Percentiles rank a stretch among this genome's conserved stretches.
Evolutionary conservation across 148 eudicot species (phyloP).

Genomic region (Rhododendron simsii): DNA sequence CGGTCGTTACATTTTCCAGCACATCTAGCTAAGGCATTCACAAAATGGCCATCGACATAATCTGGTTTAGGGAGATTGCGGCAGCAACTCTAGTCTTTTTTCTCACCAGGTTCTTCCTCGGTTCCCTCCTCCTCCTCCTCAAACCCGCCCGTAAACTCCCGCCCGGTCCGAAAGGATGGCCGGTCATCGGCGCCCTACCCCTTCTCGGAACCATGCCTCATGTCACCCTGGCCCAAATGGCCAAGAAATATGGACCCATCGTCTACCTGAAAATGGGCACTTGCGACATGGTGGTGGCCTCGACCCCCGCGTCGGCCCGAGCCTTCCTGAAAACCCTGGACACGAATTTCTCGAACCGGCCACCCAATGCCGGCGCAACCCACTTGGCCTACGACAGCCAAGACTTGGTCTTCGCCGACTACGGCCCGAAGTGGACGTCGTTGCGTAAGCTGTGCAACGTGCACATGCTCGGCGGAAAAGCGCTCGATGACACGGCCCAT

Average conservation of each 20-base stretch:
- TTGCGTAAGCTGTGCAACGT: slow-evolving; percentile 20
- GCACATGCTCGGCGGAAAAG: slow-evolving; percentile 30
- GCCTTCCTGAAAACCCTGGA: slow-evolving; percentile 27
- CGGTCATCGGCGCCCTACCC: slow-evolving; percentile 26
- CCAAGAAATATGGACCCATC: slow-evolving; percentile 28
- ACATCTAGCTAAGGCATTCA: neutral
- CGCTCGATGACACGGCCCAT: slow-evolving; percentile 13
- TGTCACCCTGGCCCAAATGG: slow-evolving; percentile 23
- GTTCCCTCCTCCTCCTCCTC: neutral
- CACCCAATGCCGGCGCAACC: slow-evolving; percentile 19
- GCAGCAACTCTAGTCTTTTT: neutral
- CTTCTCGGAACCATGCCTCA: slow-evolving; percentile 31
- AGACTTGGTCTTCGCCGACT: slow-evolving; percentile 22
- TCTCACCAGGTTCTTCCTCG: neutral
- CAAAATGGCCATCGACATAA: slow-evolving; percentile 10
- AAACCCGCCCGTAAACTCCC: slow-evolving; percentile 6
- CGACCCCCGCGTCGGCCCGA: slow-evolving; percentile 21
- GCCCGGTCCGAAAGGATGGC: slow-evolving; percentile 12
- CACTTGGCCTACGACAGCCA: slow-evolving; percentile 24
- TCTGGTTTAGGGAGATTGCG: neutral
- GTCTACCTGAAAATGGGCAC: slow-evolving; percentile 27
- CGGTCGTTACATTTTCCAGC: neutral
- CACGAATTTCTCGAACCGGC: slow-evolving; percentile 25
- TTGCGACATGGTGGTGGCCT: slow-evolving; percentile 23
- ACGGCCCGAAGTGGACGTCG: slow-evolving; percentile 26